Base-by-base conservation (phyloP, 768 basidiomycete species). In the Nevesoporus exiguus region DNA sequence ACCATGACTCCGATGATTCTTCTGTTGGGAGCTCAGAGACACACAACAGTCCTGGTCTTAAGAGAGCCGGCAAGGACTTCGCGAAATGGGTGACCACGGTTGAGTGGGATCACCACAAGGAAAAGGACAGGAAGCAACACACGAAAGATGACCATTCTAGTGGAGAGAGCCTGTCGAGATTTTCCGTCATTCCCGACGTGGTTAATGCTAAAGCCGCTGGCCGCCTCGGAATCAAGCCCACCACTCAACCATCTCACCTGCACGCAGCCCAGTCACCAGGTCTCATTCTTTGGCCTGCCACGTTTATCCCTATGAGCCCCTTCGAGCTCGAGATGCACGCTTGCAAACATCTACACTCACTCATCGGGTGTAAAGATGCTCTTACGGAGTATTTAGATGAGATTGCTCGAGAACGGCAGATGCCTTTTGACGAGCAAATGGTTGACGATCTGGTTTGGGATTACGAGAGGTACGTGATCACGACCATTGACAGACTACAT, bases 251-350 rank as follows among this genome's bases (percentile, higher is more conserved):
- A 24, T 58, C 56, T 29, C 57, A 61, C 22, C 61, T 72, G n/a
- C 56, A 57, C 10, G 63, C 72, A 0, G 63, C 76, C 42, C 86
- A 87, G 64, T 83, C 83, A 2, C 77, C 84, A 7, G 88, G 88
- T 1, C 68, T 90, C 7, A 63, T 89, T 22, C 69, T 88, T 31
- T 80, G 74, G 76, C 83, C 80, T 7, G 70, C 76, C 24, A 81
- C 78, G 7, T 86, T 85, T 65, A 73, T 88, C 43, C 79, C 84
- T 1, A 71, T 85, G 59, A 51, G 75, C 0, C 76, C 86, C 22
- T 63, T 67, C 3, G 86, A 87, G 63, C 73, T 90, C 31, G 88
- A 90, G 71, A 83, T 86, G 82, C 84, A 88, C 61, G 77, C 82
- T n/a, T 84, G 82, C 71, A 86, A 83, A 69, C 77, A 84, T 62